Evolutionary conservation across 2,329 filamentous ascomycete genomes (phyloP).

Genomic region (Cladophialophora yegresii): DNA sequence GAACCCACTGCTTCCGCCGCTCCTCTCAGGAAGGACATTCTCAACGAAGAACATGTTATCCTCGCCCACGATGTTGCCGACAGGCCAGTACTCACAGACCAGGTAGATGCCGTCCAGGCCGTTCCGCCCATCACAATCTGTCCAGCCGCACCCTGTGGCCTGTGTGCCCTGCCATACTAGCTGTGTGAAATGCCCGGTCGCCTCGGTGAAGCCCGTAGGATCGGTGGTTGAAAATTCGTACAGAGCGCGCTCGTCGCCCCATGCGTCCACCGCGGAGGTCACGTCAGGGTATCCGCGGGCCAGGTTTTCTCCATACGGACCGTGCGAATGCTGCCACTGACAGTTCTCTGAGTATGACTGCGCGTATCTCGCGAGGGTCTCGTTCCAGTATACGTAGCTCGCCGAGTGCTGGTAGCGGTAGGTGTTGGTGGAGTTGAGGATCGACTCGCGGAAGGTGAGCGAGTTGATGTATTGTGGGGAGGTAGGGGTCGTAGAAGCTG

Average conservation of each 20-base stretch:
- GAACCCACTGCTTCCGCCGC: conserved; percentile 25
- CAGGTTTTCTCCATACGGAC: conserved; percentile 67
- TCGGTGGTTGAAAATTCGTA: conserved; percentile 59
- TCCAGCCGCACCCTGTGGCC: conserved; percentile 58
- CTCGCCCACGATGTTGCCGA: conserved; percentile 59
- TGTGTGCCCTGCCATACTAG: conserved; percentile 68
- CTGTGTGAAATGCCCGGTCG: conserved; percentile 72
- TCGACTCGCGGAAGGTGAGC: conserved; percentile 50
- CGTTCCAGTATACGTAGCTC: conserved; percentile 63
- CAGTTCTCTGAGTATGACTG: conserved; percentile 52
- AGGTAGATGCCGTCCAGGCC: conserved; percentile 61
- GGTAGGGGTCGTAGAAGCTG: conserved; percentile 37
- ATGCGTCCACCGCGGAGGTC: conserved; percentile 62
- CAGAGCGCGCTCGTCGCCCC: conserved; percentile 61
- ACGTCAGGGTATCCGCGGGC: conserved; percentile 66
- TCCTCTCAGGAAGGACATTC: conserved; percentile 34
- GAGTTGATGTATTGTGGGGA: conserved; percentile 49
- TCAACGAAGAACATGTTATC: conserved; percentile 32
- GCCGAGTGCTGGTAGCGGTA: conserved; percentile 67
- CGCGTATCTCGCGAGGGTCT: conserved; percentile 61
- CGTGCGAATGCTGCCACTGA: conserved; percentile 52
- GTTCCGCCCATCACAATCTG: conserved; percentile 44
- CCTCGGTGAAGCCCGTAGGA: conserved; percentile 55
- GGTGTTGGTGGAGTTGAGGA: conserved; percentile 67
- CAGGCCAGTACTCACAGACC: conserved; percentile 69